phyloP scores from a whole-genome alignment of 2,329 filamentous ascomycete genomes.

The Juglanconis oblonga region DNA sequence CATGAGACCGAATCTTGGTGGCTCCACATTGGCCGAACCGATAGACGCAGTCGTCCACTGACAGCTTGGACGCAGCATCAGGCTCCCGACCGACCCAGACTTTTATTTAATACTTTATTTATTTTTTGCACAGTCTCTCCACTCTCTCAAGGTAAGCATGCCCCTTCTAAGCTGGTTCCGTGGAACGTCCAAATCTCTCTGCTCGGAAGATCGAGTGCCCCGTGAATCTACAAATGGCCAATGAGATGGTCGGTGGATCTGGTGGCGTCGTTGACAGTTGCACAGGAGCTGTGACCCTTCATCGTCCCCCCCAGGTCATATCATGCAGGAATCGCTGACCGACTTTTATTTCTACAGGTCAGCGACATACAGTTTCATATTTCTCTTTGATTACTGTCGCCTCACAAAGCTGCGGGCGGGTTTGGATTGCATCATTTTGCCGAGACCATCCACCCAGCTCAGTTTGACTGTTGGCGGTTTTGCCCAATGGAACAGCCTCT shows the following conservation, averaged over 20 bases:
- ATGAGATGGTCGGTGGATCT: constrained; percentile 2
- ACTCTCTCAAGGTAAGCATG: constrained; percentile 24
- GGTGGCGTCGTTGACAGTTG: constrained; percentile 11
- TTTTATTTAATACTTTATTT: constrained; percentile 23
- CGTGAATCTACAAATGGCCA: constrained; percentile 5
- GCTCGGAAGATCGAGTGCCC: constrained; percentile 1
- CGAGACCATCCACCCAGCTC: constrained; percentile 16
- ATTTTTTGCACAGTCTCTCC: constrained; percentile 27
- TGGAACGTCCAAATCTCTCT: constrained; percentile 8
- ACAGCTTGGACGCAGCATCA: constrained; percentile 24
- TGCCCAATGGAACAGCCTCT: constrained; percentile 10
- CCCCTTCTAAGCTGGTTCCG: neutral
- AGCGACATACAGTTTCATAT: constrained; percentile 17
- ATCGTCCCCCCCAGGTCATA: constrained; percentile 4
- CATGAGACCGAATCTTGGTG: constrained; percentile 35
- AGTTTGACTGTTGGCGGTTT: constrained; percentile 2
- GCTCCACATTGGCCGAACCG: constrained; percentile 26
- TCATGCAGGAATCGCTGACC: constrained; percentile 18
- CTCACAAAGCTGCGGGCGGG: constrained; percentile 11
- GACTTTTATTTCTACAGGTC: constrained; percentile 17
- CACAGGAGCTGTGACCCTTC: constrained; percentile 7
- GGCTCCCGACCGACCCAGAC: constrained; percentile 6
- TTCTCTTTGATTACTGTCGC: constrained; percentile 14
- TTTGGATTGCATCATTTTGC: constrained; percentile 12
- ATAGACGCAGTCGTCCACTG: constrained; percentile 12